Percentiles rank a stretch among this genome's conserved stretches.
phyloP scores from a whole-genome alignment of 768 basidiomycete genomes.

The Panaeolus papilionaceus region DNA sequence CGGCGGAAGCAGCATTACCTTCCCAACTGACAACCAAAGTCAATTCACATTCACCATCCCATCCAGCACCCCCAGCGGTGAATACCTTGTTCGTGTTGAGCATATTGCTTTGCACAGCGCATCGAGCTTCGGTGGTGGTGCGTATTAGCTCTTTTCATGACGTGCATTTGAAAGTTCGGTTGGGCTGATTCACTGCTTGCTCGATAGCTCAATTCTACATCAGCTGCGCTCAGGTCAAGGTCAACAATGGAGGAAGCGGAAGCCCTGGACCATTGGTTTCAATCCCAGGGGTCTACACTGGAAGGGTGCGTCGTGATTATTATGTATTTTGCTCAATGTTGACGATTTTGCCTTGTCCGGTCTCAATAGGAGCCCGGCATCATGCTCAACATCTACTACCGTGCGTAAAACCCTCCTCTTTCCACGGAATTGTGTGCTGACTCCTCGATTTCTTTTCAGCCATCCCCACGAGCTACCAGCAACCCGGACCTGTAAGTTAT shows the following conservation, averaged over 20 bases:
- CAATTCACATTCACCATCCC: conserved; percentile 46
- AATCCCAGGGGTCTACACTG: conserved; percentile 31
- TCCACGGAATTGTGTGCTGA: neutral
- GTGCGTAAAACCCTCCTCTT: conserved; percentile 15
- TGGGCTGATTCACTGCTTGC: neutral
- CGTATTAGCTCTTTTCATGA: conserved; percentile 17
- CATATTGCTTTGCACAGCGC: conserved; percentile 51
- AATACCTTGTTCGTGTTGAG: conserved; percentile 50
- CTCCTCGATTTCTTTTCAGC: conserved; percentile 20
- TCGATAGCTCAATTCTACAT: conserved; percentile 40
- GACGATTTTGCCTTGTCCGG: neutral
- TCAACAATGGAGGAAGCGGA: conserved; percentile 43
- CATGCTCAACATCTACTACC: conserved; percentile 31
- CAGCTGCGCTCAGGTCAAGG: conserved; percentile 46
- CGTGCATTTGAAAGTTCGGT: neutral
- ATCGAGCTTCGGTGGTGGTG: conserved; percentile 47
- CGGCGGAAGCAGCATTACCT: conserved; percentile 53
- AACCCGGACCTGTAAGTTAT: conserved; percentile 31
- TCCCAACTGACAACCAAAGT: conserved; percentile 47
- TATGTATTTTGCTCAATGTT: neutral
- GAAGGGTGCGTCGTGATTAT: conserved; percentile 32
- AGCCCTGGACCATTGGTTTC: conserved; percentile 30
- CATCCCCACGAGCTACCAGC: conserved; percentile 28
- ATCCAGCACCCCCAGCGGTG: conserved; percentile 42
- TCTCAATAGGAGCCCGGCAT: conserved; percentile 29